Base-by-base conservation (phyloP, 768 basidiomycete species). In the Mycena leptocephala region DNA sequence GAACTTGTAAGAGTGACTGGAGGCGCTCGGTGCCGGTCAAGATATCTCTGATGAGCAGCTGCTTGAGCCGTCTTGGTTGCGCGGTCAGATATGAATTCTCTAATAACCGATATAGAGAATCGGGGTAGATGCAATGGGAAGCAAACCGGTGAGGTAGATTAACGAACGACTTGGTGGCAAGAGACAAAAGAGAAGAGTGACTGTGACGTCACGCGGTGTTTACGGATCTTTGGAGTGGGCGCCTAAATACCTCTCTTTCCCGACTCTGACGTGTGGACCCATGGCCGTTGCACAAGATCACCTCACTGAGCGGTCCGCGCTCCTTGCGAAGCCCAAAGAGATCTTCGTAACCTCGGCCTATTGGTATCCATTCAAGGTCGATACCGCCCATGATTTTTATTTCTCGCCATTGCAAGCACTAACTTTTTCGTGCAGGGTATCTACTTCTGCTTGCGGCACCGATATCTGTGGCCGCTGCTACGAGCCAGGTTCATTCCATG, bases 361-460 rank as follows among this genome's bases (percentile, higher is more conserved):
- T 33, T 51, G 22, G 61, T 77, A 77, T 35, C 76, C 76, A 0
- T 70, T 77, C 76, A 73, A 59, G 71, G 76, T 77, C 48, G 20
- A 56, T 6, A 65, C 24, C 65, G 55, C 69, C 43, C 68, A 61
- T 41, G 20, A 20, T 56, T 48, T 59, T 35, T 9, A 16, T 39
- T 59, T 53, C 16, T 28, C 20, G 35, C 32, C 32, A 14, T n/a
- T n/a, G 43, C 14, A 46, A 46, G 11, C 59, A 28, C 35, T 67
- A 13, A 61, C 20, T 24, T 32, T 59, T 39, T 18, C 35, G 26
- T 32, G 3, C 35, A 78, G 77, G 77, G 77, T 11, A 20, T 76
- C 66, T 78, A 73, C 28, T 76, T 78, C 58, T 78, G 77, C 67
- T 13, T 73, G 30, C 48, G 53, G 26, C 77, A 78, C 66, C 56